Base-by-base conservation (phyloP, 495 filamentous ascomycete genomes). In the Parachaetomium inaequale region DNA sequence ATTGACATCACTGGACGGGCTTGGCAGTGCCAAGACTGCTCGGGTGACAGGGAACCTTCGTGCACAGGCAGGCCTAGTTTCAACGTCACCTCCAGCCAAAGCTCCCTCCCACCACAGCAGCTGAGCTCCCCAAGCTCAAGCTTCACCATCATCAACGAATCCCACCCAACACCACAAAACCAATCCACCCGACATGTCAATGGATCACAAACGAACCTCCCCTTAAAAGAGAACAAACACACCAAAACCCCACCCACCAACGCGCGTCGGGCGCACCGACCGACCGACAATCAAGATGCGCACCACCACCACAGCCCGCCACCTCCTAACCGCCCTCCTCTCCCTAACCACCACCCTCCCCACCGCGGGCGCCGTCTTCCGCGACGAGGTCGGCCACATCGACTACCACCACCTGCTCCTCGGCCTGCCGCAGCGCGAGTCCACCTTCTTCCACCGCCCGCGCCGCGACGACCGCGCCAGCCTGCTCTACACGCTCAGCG, bases 391-490 rank as follows among this genome's bases (percentile, higher is more conserved):
- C 69, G 90, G 87, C 78, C 84, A 90, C 70, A 83, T 92, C 72
- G 94, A 99, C 77, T 98, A 89, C 81, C 95, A 98, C 76, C 86
- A 93, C 77, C 85, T 89, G 55, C 86, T 98, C 42, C 78, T 98
- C 67, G 94, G 94, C 65, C 72, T 88, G 19, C 92, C 95, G 61
- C 86, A 88, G 66, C 76, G 82, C 72, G 83, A 88, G 46, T 90
- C 91, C 40, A 96, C 92, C 54, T 96, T 99, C 82, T 97, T 98
- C 83, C 92, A 96, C 76, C 86, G 86, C 62, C 95, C 94, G 14
- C 82, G 86, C 59, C 75, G 84, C 19, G 80, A 87, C 58, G 93
- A 92, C 21, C 91, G 89, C 73, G 93, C 93, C 19, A 93, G 89
- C 29, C 79, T 98, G 31, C 81, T 99, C 32, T 99, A 96, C 72